Evolutionary conservation across 768 basidiomycete species (phyloP), one percentile per base, ranked within the genome.

Genomic region (Amylocystis lapponica): DNA sequence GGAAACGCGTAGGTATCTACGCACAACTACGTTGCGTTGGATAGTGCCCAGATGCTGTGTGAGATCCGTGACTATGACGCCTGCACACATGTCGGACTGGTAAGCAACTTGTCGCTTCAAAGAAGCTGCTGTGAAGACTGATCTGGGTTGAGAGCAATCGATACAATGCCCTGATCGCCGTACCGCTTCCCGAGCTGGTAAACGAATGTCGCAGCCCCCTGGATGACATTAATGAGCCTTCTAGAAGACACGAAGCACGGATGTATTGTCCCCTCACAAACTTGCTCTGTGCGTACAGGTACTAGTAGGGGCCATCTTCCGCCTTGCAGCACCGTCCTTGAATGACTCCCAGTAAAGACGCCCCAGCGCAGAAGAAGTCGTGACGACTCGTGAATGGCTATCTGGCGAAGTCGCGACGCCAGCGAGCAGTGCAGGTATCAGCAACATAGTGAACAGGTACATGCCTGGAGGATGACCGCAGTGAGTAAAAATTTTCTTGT

Each of bases 371-470:
- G 74, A 75, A 4, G 74, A 66, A 14, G 65, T 62, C 14, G 60
- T 71, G 29, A 79, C 59, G 27, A 79, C 57, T 27, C 78, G 74
- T 5, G 65, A 61, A 26, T 67, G 66, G 30, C 66, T 58, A 10
- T 66, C 67, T 1, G 66, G 52, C 6, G 65, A 55, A n/a, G 69
- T 69, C 5, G 64, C 66, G 2, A 60, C 59, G 11, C 64, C 60
- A 3, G 61, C 59, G 26, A 67, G 55, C 27, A 77, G 63, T 7
- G 61, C 60, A 6, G 77, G 75, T 6, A 78, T 60, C 31, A 81
- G 68, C 9, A 72, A 64, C 25, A 63, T 61, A 2, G 79, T 82
- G 45, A 86, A 69, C 50, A 75, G 69, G 54, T 73, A 79, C 55
- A 78, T 83, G 3, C 81, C 80, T 77, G 42, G 3, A 16, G 14